Percentiles rank a stretch among this genome's conserved stretches.
phyloP scores from a whole-genome alignment of 1,284 basidiomycete species.

The Tilletiopsis washingtonensis region DNA sequence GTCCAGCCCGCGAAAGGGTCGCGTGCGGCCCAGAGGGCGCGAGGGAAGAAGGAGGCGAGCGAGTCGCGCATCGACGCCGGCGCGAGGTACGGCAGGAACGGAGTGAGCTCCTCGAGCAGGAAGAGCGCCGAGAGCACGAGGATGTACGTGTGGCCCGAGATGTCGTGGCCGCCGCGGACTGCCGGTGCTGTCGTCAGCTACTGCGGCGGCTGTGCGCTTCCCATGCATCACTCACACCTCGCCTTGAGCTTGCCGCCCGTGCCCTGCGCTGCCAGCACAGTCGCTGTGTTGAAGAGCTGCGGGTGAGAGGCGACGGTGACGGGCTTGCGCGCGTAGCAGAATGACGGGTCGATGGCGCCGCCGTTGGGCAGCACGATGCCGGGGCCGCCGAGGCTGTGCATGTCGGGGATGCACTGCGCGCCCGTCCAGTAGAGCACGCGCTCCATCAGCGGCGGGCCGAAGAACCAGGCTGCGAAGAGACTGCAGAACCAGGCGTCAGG shows the following conservation, averaged over 20 bases:
- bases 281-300: slow-evolving; percentile 54
- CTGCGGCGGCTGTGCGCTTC: neutral
- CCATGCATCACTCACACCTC: slow-evolving; percentile 3
- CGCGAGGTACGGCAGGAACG: slow-evolving; percentile 45
- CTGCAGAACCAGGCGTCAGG: slow-evolving; percentile 15
- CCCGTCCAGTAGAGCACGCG: slow-evolving; percentile 68
- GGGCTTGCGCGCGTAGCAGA: slow-evolving; percentile 24
- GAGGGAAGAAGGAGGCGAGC: slow-evolving; percentile 5
- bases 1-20: slow-evolving; percentile 11
- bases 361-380: neutral
- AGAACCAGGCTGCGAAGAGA: slow-evolving; percentile 70
- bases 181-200: neutral
- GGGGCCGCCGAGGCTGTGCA: neutral
- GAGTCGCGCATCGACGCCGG: neutral
- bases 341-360: slow-evolving; percentile 15
- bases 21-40: slow-evolving; percentile 5
- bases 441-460: slow-evolving; percentile 74
- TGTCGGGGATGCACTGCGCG: slow-evolving; percentile 61
- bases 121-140: slow-evolving; percentile 75
- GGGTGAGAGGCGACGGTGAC: slow-evolving; percentile 14
- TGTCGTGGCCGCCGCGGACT: slow-evolving; percentile 70
- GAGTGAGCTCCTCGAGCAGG: slow-evolving; percentile 64
- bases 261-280: neutral
- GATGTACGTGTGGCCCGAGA: slow-evolving; percentile 89
- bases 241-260: slow-evolving; percentile 1